phyloP scores from a whole-genome alignment of 306 rosid genomes.

The Casuarina equisetifolia region DNA sequence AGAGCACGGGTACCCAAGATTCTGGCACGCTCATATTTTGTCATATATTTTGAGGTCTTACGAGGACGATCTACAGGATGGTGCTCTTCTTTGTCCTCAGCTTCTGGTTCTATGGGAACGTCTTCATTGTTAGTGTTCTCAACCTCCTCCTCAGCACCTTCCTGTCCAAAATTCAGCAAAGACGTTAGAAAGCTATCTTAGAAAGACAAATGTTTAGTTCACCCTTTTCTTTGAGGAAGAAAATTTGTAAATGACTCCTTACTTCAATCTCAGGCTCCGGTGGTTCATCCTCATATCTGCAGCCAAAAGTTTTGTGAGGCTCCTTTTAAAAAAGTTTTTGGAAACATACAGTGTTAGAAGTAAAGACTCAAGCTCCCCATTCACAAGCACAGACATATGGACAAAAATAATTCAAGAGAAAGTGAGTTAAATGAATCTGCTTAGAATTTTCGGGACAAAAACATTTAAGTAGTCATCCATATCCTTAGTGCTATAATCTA shows the following conservation, averaged over 20 bases:
- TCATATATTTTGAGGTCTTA: conserved; percentile 84
- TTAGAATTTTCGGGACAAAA: not conserved
- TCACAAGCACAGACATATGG: not conserved
- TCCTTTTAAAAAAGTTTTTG: not conserved
- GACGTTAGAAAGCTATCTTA: conserved; percentile 6
- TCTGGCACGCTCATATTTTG: conserved; percentile 91
- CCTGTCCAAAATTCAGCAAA: conserved; percentile 46
- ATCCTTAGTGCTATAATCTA: not conserved
- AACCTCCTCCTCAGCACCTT: conserved; percentile 82
- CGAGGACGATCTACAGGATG: conserved; percentile 56
- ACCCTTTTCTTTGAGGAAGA: not conserved
- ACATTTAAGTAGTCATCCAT: not conserved
- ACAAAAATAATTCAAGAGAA: not conserved
- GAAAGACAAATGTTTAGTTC: not conserved
- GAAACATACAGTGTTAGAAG: not conserved
- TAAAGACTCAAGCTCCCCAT: not conserved
- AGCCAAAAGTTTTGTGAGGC: not conserved
- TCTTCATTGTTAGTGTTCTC: conserved; percentile 71
- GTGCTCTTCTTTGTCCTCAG: conserved; percentile 56
- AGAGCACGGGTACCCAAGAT: conserved; percentile 95
- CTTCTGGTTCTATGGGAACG: conserved; percentile 52
- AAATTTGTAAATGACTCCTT: not conserved
- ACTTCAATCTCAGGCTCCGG: conserved; percentile 89
- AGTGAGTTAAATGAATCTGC: not conserved
- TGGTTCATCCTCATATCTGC: conserved; percentile 89